A percentile compares a stretch with the other conserved stretches of the same genome.
phyloP scores from a whole-genome alignment of 208 protist genomes.

The Crithidia brevicula region DNA sequence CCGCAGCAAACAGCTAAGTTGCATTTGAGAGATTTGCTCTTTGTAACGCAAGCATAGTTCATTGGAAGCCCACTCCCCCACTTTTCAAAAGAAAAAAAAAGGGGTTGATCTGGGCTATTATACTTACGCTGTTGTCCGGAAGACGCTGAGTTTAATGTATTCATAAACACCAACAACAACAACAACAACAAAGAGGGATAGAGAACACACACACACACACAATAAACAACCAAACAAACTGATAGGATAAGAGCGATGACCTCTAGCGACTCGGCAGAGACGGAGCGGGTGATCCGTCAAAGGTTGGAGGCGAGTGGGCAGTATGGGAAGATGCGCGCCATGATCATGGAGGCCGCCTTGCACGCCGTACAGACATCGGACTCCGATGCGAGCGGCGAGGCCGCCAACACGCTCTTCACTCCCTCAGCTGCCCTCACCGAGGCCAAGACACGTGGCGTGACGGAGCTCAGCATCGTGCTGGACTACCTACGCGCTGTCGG shows the following conservation, averaged over 20 bases:
- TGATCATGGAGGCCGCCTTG: slow-evolving; percentile 87
- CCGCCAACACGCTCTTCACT: slow-evolving; percentile 42
- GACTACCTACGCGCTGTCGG: slow-evolving; percentile 77
- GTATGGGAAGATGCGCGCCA: slow-evolving; percentile 86
- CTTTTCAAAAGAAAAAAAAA: too few species aligned
- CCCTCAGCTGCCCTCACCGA: slow-evolving; percentile 44
- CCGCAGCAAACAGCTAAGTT: too few species aligned
- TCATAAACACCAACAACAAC: too few species aligned
- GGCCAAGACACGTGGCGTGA: slow-evolving; percentile 47
- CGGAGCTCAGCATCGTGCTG: slow-evolving; percentile 59
- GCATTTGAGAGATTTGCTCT: too few species aligned
- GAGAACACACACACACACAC: neutral
- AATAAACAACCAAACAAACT: neutral
- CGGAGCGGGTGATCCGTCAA: slow-evolving; percentile 74
- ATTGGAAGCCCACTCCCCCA: too few species aligned
- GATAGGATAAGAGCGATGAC: slow-evolving; percentile 11
- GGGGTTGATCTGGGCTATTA: too few species aligned
- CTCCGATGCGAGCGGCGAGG: neutral
- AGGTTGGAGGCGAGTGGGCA: slow-evolving; percentile 77
- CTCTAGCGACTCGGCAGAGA: slow-evolving; percentile 29
- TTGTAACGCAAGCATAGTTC: too few species aligned
- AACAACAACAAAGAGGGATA: neutral
- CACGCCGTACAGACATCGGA: slow-evolving; percentile 38
- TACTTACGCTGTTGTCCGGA: too few species aligned
- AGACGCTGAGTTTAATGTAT: too few species aligned